Evolutionary conservation across 2,329 filamentous ascomycete species (phyloP), one percentile per base, ranked within the genome.

Genomic region (Mycosphaerella sp.): DNA sequence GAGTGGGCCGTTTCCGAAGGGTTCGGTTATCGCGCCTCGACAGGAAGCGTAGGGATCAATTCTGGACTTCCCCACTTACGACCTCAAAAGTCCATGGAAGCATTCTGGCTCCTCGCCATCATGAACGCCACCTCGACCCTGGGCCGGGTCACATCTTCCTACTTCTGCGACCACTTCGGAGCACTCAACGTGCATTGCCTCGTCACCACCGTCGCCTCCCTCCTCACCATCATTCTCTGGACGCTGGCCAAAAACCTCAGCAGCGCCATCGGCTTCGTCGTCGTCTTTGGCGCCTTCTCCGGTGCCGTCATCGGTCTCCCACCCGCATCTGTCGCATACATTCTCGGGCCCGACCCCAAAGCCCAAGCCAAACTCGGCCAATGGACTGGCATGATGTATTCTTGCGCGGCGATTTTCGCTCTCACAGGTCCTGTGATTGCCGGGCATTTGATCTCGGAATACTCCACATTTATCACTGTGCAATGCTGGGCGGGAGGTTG

Each of bases 331-430:
- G 70, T 78, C 38, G 74, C 74, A 34, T 71, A 73, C 61, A 74
- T 78, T 40, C 69, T 78, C 54, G 70, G 67, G 6, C 55, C 57
- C 4, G 55, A 62, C 38, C 55, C 62, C 53, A 51, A 65, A 34
- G 58, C 60, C 5, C 67, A 71, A 45, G 62, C 70, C 48, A 74
- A 72, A 52, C 71, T 78, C 6, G 76, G 76, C 11, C 76, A 78
- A 50, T 78, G 76, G 76, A 74, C 70, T 2, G 76, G 76, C 41
- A 77, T 78, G 75, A 77, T 78, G 76, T 79, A 78, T 66, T 72
- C 70, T 9, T 65, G 67, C 43, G 70, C 75, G 7, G 74, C 74
- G 1, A 61, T 73, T 1, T 73, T 72, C n/a, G 70, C 74, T 1
- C 68, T 79, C 8, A 66, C 69, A 4, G 76, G 76, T 2, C 76